These are phyloP conservation scores for Biscutella laevigata DNA, from an alignment of 441 rosid genomes.

Conservation along the genomic window DNA sequence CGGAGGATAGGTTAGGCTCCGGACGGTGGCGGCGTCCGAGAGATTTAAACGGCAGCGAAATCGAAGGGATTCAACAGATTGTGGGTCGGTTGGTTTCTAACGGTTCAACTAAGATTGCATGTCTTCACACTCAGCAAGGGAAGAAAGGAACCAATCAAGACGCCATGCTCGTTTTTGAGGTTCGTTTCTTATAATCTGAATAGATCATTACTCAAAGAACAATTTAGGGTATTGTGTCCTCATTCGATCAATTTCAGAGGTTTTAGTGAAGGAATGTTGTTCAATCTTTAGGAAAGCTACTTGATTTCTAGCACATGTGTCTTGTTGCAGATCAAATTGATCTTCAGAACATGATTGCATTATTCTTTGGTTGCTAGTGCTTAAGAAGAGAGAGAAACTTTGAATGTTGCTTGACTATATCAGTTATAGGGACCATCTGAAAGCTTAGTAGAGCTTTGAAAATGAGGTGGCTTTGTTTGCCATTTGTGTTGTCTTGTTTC, in stretches of 20 bases:
- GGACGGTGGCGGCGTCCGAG: constrained; percentile 35
- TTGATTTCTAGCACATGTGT: neutral
- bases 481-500: constrained; percentile 21
- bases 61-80: constrained; percentile 27
- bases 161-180: constrained; percentile 74
- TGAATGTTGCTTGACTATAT: constrained; percentile 12
- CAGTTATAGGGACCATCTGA: constrained; percentile 12
- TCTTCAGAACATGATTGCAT: constrained; percentile 18
- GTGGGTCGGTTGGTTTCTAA: constrained; percentile 39
- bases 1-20: constrained; percentile 22
- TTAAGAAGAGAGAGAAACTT: constrained; percentile 20
- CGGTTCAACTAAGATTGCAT: constrained; percentile 42
- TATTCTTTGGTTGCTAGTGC: constrained; percentile 15
- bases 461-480: constrained; percentile 14
- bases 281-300: constrained; percentile 3
- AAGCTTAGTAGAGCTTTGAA: constrained; percentile 19
- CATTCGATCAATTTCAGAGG: neutral
- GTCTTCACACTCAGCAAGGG: constrained; percentile 70
- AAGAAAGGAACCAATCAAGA: constrained; percentile 74
- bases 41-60: constrained; percentile 30
- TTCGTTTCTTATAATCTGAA: constrained; percentile 16
- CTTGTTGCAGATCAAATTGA: constrained; percentile 7
- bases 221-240: neutral
- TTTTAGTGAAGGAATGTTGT: neutral
- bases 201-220: neutral